Evolutionary conservation across 2,329 filamentous ascomycete species (phyloP).

Genomic region (Seiridium cupressi): DNA sequence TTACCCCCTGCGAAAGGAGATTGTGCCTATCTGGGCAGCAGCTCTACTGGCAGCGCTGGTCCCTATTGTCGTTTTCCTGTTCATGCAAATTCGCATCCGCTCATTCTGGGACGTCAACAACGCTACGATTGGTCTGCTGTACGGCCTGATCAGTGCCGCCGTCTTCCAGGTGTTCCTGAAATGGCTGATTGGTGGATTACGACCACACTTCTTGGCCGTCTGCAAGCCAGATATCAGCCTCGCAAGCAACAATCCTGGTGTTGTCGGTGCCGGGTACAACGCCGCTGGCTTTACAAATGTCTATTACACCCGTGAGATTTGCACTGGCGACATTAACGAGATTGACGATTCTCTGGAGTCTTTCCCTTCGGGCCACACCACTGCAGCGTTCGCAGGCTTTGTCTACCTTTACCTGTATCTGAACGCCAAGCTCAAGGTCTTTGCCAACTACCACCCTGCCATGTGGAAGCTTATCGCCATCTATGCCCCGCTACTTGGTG

Average conservation of each 20-base stretch:
- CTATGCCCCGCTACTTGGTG: constrained; percentile 66
- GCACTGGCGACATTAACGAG: constrained; percentile 61
- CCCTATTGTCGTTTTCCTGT: constrained; percentile 62
- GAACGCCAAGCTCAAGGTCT: constrained; percentile 77
- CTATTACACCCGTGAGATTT: constrained; percentile 69
- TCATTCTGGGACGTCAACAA: constrained; percentile 73
- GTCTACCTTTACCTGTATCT: constrained; percentile 71
- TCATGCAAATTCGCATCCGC: constrained; percentile 66
- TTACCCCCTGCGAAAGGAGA: constrained; percentile 68
- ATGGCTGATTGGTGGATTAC: constrained; percentile 69
- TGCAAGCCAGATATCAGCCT: constrained; percentile 61
- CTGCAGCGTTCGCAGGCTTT: constrained; percentile 70
- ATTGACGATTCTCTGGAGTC: constrained; percentile 71
- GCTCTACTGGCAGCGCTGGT: constrained; percentile 64
- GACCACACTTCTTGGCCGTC: constrained; percentile 70
- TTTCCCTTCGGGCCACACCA: constrained; percentile 73
- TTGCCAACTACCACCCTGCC: constrained; percentile 67
- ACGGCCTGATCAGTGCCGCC: constrained; percentile 67
- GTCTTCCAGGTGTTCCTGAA: constrained; percentile 78
- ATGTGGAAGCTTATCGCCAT: constrained; percentile 71
- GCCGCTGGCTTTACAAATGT: constrained; percentile 53
- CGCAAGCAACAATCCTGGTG: constrained; percentile 37
- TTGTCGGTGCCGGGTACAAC: constrained; percentile 40
- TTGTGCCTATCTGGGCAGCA: constrained; percentile 69
- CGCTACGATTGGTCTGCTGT: constrained; percentile 62